These are phyloP conservation scores for Biscogniauxia mediterranea DNA, from an alignment of 2,329 filamentous ascomycete species.

Conservation along the genomic window DNA sequence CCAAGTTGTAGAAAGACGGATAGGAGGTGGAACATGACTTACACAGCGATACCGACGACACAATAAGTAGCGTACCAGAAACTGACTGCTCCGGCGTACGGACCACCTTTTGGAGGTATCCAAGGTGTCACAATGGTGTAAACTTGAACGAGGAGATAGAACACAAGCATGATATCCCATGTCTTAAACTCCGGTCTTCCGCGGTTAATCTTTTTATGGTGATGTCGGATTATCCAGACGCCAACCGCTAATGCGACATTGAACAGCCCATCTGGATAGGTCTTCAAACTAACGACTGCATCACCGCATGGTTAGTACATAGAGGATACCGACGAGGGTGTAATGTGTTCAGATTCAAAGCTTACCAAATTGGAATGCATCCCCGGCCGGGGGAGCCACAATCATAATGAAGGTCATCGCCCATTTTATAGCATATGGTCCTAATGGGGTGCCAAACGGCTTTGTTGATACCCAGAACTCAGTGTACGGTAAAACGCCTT, in stretches of 20 bases:
- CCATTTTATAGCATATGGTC: conserved; percentile 58
- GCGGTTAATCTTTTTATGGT: conserved; percentile 50
- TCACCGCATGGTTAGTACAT: conserved; percentile 6
- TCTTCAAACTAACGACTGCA: conserved; percentile 56
- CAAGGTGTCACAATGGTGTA: conserved; percentile 69
- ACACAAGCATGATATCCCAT: conserved; percentile 57
- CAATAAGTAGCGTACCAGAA: conserved; percentile 75
- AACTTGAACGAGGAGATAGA: conserved; percentile 58
- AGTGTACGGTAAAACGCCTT: conserved; percentile 59
- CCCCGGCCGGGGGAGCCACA: conserved; percentile 57
- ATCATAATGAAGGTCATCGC: conserved; percentile 58
- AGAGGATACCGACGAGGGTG: not conserved
- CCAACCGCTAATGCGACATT: conserved; percentile 55
- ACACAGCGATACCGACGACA: conserved; percentile 63
- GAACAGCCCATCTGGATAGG: conserved; percentile 60
- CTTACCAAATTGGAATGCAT: conserved; percentile 61
- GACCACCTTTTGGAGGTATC: conserved; percentile 63
- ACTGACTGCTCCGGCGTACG: conserved; percentile 61
- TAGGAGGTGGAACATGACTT: conserved; percentile 35
- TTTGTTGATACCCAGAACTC: conserved; percentile 60
- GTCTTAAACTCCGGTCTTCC: conserved; percentile 52
- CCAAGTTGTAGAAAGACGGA: not conserved
- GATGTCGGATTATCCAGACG: conserved; percentile 55
- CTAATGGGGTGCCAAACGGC: conserved; percentile 62
- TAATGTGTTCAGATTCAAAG: not conserved